Conservation (phyloP, 2,329 filamentous ascomycete species). For the Pyrenophora graminea region DNA sequence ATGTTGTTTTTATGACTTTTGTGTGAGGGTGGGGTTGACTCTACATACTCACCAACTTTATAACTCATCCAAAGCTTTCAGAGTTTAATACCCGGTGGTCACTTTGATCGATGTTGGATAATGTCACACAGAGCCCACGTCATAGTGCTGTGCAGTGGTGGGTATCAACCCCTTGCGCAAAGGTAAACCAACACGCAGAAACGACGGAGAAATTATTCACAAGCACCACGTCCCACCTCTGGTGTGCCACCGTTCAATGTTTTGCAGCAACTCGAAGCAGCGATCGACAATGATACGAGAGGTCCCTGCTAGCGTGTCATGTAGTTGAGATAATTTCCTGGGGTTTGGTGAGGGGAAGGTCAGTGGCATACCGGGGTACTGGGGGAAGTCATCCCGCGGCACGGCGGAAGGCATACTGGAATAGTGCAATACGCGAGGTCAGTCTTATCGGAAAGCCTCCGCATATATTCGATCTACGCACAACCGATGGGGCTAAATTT, state of each 20-base stretch:
- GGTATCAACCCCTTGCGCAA: too few species aligned
- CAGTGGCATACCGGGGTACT: neutral
- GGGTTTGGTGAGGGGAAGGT: constrained; percentile 7
- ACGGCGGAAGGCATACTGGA: neutral
- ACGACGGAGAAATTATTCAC: constrained; percentile 10
- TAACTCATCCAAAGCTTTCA: neutral
- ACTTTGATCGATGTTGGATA: neutral
- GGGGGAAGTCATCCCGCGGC: neutral
- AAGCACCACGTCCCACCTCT: constrained; percentile 6
- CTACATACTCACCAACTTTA: neutral
- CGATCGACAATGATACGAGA: constrained; percentile 1
- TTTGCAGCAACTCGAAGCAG: neutral
- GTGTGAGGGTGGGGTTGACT: neutral
- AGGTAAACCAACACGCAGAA: too few species aligned
- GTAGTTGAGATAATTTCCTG: neutral
- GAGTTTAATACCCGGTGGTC: neutral
- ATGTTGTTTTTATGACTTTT: neutral
- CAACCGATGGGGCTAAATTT: too few species aligned
- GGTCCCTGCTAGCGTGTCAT: neutral
- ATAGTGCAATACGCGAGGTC: too few species aligned
- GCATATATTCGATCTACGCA: too few species aligned
- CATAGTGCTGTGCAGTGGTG: neutral
- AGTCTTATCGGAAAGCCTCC: neutral
- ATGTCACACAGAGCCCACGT: neutral
- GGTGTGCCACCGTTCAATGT: constrained; percentile 2